phyloP scores from a whole-genome alignment of 345 rosid species.

The Lumnitzera racemosa region DNA sequence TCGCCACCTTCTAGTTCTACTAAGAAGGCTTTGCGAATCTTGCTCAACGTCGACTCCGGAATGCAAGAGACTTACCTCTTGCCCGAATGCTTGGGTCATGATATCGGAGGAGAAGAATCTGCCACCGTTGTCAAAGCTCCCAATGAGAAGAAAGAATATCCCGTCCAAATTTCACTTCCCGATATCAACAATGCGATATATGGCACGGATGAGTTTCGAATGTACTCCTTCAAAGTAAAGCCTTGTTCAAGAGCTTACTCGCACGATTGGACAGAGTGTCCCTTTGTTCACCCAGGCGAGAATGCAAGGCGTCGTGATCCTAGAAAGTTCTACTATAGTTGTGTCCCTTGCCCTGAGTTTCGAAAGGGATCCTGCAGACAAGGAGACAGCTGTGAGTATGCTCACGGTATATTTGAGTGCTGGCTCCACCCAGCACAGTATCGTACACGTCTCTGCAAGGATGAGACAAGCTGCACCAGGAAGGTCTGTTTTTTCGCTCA shows the following conservation, averaged over 20 bases:
- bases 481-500: constrained; percentile 98
- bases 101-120: constrained; percentile 28
- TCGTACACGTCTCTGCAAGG: constrained; percentile 81
- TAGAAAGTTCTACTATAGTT: constrained; percentile 76
- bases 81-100: constrained; percentile 18
- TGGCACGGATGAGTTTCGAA: constrained; percentile 86
- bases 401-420: constrained; percentile 89
- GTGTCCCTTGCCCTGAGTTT: constrained; percentile 94
- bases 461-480: constrained; percentile 61
- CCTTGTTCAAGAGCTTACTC: constrained; percentile 97
- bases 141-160: constrained; percentile 77
- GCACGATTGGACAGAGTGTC: constrained; percentile 97
- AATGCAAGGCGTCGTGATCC: constrained; percentile 95
- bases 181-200: constrained; percentile 79
- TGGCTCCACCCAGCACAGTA: constrained; percentile 99
- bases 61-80: constrained; percentile 20
- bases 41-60: constrained; percentile 33
- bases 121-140: constrained; percentile 27
- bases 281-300: constrained; percentile 95
- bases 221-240: constrained; percentile 82
- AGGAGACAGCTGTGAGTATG: constrained; percentile 82
- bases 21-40: constrained; percentile 44
- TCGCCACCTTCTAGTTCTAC: constrained; percentile 9
- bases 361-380: constrained; percentile 81
- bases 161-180: constrained; percentile 71